Evolutionary conservation across 2,329 filamentous ascomycete species (phyloP).

Genomic region (Leptographium galeiforme): DNA sequence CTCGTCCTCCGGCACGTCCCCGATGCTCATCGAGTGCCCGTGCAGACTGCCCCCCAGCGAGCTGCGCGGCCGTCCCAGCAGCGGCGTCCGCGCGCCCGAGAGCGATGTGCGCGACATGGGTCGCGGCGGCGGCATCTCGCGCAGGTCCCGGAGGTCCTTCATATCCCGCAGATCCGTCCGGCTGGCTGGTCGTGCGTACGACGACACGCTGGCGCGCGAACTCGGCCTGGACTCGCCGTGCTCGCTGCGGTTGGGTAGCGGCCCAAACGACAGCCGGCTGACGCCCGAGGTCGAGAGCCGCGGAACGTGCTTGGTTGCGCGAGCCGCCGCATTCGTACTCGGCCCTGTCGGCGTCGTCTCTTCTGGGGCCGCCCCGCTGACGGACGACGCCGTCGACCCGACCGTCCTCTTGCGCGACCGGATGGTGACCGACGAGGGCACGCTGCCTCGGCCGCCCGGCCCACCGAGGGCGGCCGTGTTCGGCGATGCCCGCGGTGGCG

Average conservation of each 20-base stretch:
- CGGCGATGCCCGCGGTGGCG: constrained; percentile 71
- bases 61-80: constrained; percentile 52
- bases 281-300: constrained; percentile 49
- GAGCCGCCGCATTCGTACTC: not conserved
- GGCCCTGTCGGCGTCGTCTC: constrained; percentile 30
- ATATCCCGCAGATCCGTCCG: constrained; percentile 25
- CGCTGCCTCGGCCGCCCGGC: constrained; percentile 15
- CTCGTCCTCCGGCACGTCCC: constrained; percentile 35
- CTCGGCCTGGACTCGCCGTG: constrained; percentile 47
- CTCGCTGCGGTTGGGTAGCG: constrained; percentile 40
- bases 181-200: constrained; percentile 39
- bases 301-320: constrained; percentile 31
- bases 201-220: constrained; percentile 54
- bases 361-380: constrained; percentile 22
- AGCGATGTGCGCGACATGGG: constrained; percentile 54
- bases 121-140: constrained; percentile 37
- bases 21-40: constrained; percentile 44
- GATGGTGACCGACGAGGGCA: constrained; percentile 47
- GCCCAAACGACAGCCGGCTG: constrained; percentile 50
- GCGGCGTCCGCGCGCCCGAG: constrained; percentile 46
- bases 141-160: constrained; percentile 3
- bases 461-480: constrained; percentile 32
- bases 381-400: constrained; percentile 39
- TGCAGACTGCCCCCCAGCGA: constrained; percentile 54
- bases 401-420: constrained; percentile 57